Evolutionary conservation across 202 grass and related monocot genomes (phyloP).

Genomic region (Panicum virgatum): DNA sequence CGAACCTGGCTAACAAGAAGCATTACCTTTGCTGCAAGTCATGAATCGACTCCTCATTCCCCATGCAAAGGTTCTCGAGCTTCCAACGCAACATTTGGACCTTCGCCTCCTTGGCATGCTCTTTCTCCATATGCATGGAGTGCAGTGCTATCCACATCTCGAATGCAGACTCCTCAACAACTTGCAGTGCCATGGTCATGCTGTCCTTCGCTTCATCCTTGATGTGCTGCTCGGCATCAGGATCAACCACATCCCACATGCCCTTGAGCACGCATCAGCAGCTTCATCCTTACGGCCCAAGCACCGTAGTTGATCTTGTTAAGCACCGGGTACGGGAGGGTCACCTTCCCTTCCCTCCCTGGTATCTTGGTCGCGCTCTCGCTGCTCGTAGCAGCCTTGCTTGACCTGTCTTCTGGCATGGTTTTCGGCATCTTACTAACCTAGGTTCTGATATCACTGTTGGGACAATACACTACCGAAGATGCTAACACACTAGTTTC

Average conservation of each 20-base stretch:
- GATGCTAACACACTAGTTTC: too few relatives aligned
- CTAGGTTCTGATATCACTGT: too few relatives aligned
- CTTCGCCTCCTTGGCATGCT: not conserved
- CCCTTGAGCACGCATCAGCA: not conserved
- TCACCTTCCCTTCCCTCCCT: too few relatives aligned
- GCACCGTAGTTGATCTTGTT: too few relatives aligned
- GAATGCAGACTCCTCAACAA: not conserved
- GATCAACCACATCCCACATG: not conserved
- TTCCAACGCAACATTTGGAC: not conserved
- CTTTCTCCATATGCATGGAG: too few relatives aligned
- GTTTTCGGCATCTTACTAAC: too few relatives aligned
- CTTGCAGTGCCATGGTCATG: not conserved
- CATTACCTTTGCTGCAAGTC: not conserved
- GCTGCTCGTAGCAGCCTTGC: too few relatives aligned
- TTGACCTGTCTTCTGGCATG: too few relatives aligned
- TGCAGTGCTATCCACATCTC: not conserved
- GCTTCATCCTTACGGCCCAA: too few relatives aligned
- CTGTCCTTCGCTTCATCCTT: not conserved
- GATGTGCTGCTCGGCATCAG: not conserved
- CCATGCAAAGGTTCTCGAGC: not conserved
- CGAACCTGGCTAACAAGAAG: not conserved
- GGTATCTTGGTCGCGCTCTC: too few relatives aligned
- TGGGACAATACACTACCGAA: too few relatives aligned
- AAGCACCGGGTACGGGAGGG: too few relatives aligned
- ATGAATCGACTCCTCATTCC: not conserved